A percentile compares a stretch with the other conserved stretches of the same genome.
phyloP scores from a whole-genome alignment of 257 asterid species.

The Primulina eburnea region DNA sequence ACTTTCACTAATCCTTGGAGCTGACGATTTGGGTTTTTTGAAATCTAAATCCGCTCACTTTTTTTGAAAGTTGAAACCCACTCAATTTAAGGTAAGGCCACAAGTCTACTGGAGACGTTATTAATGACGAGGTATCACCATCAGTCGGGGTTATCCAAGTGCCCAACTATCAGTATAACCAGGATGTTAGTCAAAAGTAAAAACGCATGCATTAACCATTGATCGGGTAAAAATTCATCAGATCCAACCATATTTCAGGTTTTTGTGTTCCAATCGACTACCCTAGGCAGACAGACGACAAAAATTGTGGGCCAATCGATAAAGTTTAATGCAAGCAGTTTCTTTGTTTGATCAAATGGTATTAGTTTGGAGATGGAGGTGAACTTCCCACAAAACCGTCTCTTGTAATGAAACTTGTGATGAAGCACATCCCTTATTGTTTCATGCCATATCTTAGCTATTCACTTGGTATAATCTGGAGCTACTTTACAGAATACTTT shows the following conservation, averaged over 20 bases:
- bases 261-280: neutral
- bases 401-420: neutral
- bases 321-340: neutral
- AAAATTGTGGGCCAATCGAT: neutral
- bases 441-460: conserved; percentile 45
- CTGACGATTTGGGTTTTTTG: too few species aligned
- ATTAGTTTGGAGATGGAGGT: too few species aligned
- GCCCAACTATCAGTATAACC: neutral
- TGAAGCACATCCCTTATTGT: conserved; percentile 29
- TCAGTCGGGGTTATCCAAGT: too few species aligned
- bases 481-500: conserved; percentile 60
- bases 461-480: conserved; percentile 37
- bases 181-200: too few species aligned
- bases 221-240: neutral
- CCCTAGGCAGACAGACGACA: neutral
- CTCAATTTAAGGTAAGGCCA: too few species aligned
- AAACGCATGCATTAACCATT: too few species aligned
- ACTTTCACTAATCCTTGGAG: too few species aligned
- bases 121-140: too few species aligned
- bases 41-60: too few species aligned
- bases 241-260: neutral
- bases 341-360: neutral
- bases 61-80: too few species aligned
- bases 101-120: too few species aligned
- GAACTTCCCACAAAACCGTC: neutral